Base-by-base conservation (phyloP, 1,139 yeast genomes). In the Blastobotrys arbuscula region DNA sequence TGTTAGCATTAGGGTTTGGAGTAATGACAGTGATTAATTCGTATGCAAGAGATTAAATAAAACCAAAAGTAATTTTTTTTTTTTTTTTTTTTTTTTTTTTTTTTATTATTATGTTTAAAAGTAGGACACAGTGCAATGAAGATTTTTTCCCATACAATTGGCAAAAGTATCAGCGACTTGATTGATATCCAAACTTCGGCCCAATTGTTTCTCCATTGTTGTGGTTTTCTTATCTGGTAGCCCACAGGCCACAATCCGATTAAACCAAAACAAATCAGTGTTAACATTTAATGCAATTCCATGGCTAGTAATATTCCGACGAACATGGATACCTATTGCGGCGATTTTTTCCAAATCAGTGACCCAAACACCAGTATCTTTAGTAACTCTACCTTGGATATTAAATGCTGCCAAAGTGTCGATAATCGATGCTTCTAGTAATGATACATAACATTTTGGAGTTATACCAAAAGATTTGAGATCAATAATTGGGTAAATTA, bases 321-420 rank as follows among this genome's bases (percentile, higher is more conserved):
- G 82, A 18, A 92, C 82, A 59, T 89, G 89, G 45, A 92, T 78
- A 0, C 98, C 98, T 10, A 94, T 79, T 16, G 97, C 87, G 0
- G 96, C 92, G 37, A 94, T 83, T 62, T 94, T 94, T 33, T 72
- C 65, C 45, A 73, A 65, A n/a, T 73, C 70, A 19, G 69, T 61
- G 43, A 82, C 72, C 96, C 97, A 92, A 10, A 70, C 74, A 0
- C 98, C 98, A 0, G 96, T 94, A 57, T 90, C 80, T 18, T 74
- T 24, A 1, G 88, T 84, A 7, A 76, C 71, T 45, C 73, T 73
- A 1, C 77, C 72, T 13, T 64, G 58, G n/a, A 87, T 60, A 2
- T 68, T 70, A 57, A 73, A 79, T 1, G 55, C 47, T 7, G 52
- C 57, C 44, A 90, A 67, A 0, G 84, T 67, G 28, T 72, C 69